Percentiles rank a stretch among this genome's conserved stretches.
Evolutionary conservation across 345 rosid genomes (phyloP).

Genomic region (Bruguiera parviflora): DNA sequence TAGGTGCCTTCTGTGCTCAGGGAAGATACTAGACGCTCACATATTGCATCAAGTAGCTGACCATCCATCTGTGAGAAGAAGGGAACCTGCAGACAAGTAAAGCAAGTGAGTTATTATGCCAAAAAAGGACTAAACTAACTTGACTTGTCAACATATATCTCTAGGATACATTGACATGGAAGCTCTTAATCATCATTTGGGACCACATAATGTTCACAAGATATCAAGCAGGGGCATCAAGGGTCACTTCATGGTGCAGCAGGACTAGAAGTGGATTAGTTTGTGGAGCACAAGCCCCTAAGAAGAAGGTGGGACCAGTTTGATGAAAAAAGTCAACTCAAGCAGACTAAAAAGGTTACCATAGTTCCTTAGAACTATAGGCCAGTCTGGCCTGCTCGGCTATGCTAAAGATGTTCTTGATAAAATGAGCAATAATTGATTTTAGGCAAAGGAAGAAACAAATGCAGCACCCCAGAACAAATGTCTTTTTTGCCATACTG

Average conservation of each 20-base stretch:
- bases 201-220: background rate
- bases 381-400: background rate
- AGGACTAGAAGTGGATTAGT: background rate
- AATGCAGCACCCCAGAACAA: background rate
- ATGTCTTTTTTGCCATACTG: background rate
- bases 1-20: constrained; percentile 58
- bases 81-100: constrained; percentile 41
- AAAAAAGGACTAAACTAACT: background rate
- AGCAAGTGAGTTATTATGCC: background rate
- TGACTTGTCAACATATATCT: background rate
- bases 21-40: constrained; percentile 54
- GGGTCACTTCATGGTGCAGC: background rate
- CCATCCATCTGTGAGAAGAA: constrained; percentile 66
- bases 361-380: background rate
- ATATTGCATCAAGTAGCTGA: constrained; percentile 63
- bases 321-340: background rate
- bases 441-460: background rate
- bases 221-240: background rate
- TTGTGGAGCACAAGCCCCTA: background rate
- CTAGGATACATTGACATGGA: background rate
- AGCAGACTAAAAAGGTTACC: background rate
- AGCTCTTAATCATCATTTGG: background rate
- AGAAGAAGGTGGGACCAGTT: background rate
- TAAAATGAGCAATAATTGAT: background rate
- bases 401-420: background rate